Conservation (phyloP, 2,329 filamentous ascomycete genomes). For the Fusarium gaditjirri region DNA sequence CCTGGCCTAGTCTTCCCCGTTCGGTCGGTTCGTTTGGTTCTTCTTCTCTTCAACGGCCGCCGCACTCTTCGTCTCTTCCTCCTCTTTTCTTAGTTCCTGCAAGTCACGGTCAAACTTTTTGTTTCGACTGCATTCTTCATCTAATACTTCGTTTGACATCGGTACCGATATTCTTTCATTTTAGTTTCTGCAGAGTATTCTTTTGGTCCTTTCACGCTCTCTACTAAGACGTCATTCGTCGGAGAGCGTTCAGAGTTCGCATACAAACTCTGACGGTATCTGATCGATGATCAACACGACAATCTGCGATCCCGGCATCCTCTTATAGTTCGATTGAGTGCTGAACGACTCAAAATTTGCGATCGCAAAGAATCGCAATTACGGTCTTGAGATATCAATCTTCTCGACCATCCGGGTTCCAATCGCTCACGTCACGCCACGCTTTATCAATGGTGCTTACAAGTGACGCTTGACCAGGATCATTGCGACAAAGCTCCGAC, state of each 20-base stretch:
- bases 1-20: background rate
- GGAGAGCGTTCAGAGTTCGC: background rate
- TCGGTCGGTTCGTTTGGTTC: background rate
- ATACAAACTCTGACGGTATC: slow-evolving; percentile 12
- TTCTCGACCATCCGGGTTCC: slow-evolving; percentile 19
- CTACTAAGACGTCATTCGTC: slow-evolving; percentile 18
- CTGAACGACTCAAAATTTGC: background rate
- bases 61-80: slow-evolving; percentile 34
- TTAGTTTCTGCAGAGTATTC: slow-evolving; percentile 3
- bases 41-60: slow-evolving; percentile 28
- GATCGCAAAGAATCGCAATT: slow-evolving; percentile 2
- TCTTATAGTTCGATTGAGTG: background rate
- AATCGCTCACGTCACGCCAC: background rate
- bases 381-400: background rate
- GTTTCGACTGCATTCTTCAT: slow-evolving; percentile 6
- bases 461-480: slow-evolving; percentile 27
- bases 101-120: slow-evolving; percentile 2
- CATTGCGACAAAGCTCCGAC: slow-evolving; percentile 28
- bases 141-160: background rate
- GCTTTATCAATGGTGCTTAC: slow-evolving; percentile 17
- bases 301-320: slow-evolving; percentile 6
- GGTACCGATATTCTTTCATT: slow-evolving; percentile 1
- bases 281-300: slow-evolving; percentile 10
- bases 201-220: slow-evolving; percentile 25
- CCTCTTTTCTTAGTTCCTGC: slow-evolving; percentile 14